Percentiles rank a stretch among this genome's conserved stretches.
Evolutionary conservation across 2,329 filamentous ascomycete genomes (phyloP).

Genomic region (Cephalotrichum gorgonifer): DNA sequence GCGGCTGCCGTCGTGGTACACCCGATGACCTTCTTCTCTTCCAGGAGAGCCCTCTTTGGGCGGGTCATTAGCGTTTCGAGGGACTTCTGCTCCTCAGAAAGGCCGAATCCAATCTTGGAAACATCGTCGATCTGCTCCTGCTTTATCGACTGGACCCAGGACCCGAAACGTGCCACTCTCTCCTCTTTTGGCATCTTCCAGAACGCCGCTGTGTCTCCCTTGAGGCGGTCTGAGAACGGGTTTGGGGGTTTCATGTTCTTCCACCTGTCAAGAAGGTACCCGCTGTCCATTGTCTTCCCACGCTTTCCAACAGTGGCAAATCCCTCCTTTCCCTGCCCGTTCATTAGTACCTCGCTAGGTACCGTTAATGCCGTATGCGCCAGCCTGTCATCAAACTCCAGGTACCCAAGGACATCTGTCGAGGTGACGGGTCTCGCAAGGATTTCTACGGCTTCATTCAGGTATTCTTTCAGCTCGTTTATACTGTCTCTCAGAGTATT

Average conservation of each 20-base stretch:
- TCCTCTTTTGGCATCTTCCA: slow-evolving; percentile 38
- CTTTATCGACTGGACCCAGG: slow-evolving; percentile 35
- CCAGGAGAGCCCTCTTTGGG: slow-evolving; percentile 30
- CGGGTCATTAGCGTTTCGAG: slow-evolving; percentile 34
- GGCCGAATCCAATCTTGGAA: slow-evolving; percentile 22
- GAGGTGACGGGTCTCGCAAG: background rate
- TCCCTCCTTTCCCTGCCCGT: background rate
- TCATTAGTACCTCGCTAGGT: background rate
- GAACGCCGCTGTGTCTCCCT: slow-evolving; percentile 20
- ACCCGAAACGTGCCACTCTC: slow-evolving; percentile 22
- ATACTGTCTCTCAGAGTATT: slow-evolving; percentile 23
- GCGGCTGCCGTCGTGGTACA: slow-evolving; percentile 65
- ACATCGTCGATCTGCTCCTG: slow-evolving; percentile 39
- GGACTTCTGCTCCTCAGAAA: slow-evolving; percentile 27
- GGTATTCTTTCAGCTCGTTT: slow-evolving; percentile 24
- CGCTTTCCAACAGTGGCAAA: background rate
- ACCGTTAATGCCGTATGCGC: background rate
- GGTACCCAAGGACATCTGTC: slow-evolving; percentile 4
- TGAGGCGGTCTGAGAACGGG: slow-evolving; percentile 21
- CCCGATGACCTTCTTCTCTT: slow-evolving; percentile 50
- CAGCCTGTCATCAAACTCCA: slow-evolving; percentile 6
- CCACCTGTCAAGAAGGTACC: slow-evolving; percentile 49
- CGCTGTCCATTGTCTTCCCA: slow-evolving; percentile 2
- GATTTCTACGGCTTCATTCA: slow-evolving; percentile 12
- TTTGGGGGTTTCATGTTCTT: slow-evolving; percentile 31